Percentiles rank a stretch among this genome's conserved stretches.
phyloP scores from a whole-genome alignment of 140 eudicot genomes.

The Senecio squalidus region DNA sequence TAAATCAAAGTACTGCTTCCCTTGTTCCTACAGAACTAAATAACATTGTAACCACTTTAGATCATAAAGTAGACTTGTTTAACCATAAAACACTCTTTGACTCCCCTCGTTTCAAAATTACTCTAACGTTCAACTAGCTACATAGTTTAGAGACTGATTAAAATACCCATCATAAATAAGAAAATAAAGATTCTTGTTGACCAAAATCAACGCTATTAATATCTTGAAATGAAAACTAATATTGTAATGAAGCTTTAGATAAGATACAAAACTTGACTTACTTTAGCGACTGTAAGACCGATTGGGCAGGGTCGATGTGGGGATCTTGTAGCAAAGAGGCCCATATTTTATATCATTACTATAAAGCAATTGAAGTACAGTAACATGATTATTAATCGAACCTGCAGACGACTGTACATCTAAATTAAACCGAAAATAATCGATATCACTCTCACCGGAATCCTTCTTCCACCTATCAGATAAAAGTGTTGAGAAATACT shows the following conservation, averaged over 20 bases:
- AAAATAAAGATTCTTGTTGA: background rate
- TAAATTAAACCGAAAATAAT: too few relatives aligned
- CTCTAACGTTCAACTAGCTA: background rate
- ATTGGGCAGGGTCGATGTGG: constrained; percentile 98
- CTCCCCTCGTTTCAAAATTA: background rate
- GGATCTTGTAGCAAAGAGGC: constrained; percentile 94
- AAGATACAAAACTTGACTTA: constrained; percentile 1
- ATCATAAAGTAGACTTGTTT: background rate
- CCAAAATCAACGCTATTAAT: constrained; percentile 2
- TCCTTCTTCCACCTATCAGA: too few relatives aligned
- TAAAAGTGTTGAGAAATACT: too few relatives aligned
- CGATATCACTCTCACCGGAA: too few relatives aligned
- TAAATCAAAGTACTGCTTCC: background rate
- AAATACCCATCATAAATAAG: background rate
- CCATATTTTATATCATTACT: too few relatives aligned
- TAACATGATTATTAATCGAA: too few relatives aligned
- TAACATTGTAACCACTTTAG: background rate
- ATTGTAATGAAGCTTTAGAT: background rate
- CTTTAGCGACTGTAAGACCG: constrained; percentile 98
- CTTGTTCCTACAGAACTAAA: constrained; percentile 2
- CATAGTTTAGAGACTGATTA: background rate
- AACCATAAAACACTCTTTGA: background rate
- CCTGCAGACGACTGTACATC: too few relatives aligned
- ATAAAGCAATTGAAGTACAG: too few relatives aligned
- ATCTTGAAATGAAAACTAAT: background rate